These are phyloP conservation scores for Candida methanosorbosa DNA, from an alignment of 805 yeast genomes.

Conservation along the genomic window DNA sequence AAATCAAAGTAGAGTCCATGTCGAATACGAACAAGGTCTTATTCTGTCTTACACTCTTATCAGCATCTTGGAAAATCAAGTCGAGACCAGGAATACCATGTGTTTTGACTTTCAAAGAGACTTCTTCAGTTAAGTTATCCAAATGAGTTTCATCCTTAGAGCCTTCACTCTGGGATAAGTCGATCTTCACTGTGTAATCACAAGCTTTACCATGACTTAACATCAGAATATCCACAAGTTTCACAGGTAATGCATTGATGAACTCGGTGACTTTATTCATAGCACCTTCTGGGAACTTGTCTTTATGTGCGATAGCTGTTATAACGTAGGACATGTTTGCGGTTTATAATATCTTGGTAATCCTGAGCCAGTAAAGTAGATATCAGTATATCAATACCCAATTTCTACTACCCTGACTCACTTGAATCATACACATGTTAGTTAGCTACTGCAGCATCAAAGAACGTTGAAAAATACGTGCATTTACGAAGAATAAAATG, in stretches of 20 bases:
- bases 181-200: constrained; percentile 25
- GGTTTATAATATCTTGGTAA: too few species aligned
- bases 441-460: not conserved
- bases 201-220: constrained; percentile 28
- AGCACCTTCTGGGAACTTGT: constrained; percentile 12
- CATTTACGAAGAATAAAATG: too few species aligned
- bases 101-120: constrained; percentile 11
- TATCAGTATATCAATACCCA: too few species aligned
- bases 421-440: not conserved
- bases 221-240: constrained; percentile 12
- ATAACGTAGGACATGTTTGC: constrained; percentile 17
- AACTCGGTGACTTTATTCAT: constrained; percentile 15
- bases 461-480: too few species aligned
- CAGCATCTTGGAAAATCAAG: constrained; percentile 31
- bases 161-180: constrained; percentile 6
- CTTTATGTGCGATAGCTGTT: constrained; percentile 21
- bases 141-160: constrained; percentile 10
- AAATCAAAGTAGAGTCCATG: constrained; percentile 95
- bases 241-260: constrained; percentile 22
- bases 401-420: too few species aligned
- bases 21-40: constrained; percentile 78
- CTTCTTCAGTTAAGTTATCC: constrained; percentile 1
- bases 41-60: constrained; percentile 19
- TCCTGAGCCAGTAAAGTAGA: too few species aligned
- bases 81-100: constrained; percentile 26